Evolutionary conservation across 2,329 filamentous ascomycete species (phyloP).

Genomic region (Exophiala dermatitidis): DNA sequence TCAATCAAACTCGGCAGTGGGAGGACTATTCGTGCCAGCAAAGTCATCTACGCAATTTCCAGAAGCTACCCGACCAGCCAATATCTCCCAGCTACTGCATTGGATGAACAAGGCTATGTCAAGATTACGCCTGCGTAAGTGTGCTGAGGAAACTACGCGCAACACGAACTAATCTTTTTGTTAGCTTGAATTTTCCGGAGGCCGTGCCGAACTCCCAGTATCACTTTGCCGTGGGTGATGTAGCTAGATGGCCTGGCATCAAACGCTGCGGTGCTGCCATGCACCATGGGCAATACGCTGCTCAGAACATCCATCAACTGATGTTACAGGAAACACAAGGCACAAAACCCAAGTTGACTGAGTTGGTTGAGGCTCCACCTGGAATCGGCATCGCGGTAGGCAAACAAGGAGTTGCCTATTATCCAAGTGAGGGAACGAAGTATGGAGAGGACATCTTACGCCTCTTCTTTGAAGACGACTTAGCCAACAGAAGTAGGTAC

Average conservation of each 20-base stretch:
- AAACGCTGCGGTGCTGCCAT: conserved; percentile 72
- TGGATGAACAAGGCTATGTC: conserved; percentile 61
- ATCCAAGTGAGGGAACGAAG: conserved; percentile 49
- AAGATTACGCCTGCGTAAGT: conserved; percentile 51
- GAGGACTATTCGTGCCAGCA: conserved; percentile 52
- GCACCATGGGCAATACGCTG: conserved; percentile 61
- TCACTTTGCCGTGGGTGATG: conserved; percentile 66
- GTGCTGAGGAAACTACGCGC: too few species aligned
- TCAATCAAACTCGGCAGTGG: conserved; percentile 56
- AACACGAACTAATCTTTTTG: neutral
- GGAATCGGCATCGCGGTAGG: conserved; percentile 68
- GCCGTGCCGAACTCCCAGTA: conserved; percentile 49
- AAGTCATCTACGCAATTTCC: conserved; percentile 64
- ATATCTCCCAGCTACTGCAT: conserved; percentile 52
- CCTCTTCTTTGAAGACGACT: conserved; percentile 60
- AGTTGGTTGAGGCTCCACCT: conserved; percentile 50
- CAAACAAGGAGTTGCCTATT: conserved; percentile 60
- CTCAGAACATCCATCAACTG: conserved; percentile 59
- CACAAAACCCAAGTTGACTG: conserved; percentile 41
- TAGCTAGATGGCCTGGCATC: conserved; percentile 66
- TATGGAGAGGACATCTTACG: conserved; percentile 57
- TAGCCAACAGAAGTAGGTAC: conserved; percentile 53
- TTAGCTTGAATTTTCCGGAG: conserved; percentile 49
- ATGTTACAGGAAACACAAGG: conserved; percentile 40
- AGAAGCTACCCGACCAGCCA: conserved; percentile 54